Conservation (phyloP, 78 protist genomes). For the Guillardia theta region DNA sequence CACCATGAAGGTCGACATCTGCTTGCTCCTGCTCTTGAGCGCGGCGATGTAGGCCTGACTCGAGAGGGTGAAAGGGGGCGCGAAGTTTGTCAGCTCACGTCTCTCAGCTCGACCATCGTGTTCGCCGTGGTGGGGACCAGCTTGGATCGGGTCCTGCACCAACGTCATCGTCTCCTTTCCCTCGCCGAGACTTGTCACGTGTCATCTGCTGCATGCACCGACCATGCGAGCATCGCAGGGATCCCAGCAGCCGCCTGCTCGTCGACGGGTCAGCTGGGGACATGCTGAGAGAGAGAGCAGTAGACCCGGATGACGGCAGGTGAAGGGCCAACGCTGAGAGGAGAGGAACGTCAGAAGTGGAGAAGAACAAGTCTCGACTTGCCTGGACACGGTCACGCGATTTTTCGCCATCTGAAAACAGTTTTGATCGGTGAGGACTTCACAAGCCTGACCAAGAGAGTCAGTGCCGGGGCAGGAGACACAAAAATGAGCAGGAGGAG, state of each 20-base stretch:
- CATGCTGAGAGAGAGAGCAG: not conserved
- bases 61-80: not conserved
- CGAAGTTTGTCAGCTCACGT: not conserved
- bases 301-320: not conserved
- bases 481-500: not conserved
- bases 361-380: no score
- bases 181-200: not conserved
- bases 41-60: not conserved
- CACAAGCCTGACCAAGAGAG: no score
- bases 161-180: not conserved
- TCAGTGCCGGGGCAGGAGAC: not conserved
- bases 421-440: no score
- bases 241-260: no score
- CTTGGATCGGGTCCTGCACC: not conserved
- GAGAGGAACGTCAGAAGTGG: not conserved
- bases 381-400: no score
- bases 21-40: not conserved
- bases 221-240: not conserved
- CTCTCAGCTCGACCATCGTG: not conserved
- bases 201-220: slow-evolving; percentile 5
- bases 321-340: not conserved
- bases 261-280: not conserved
- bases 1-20: not conserved
- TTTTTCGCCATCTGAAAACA: no score
- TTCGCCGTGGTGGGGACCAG: not conserved